Evolutionary conservation across 345 rosid genomes (phyloP), one percentile per base, ranked within the genome.

Genomic region (Populus pruinosa): DNA sequence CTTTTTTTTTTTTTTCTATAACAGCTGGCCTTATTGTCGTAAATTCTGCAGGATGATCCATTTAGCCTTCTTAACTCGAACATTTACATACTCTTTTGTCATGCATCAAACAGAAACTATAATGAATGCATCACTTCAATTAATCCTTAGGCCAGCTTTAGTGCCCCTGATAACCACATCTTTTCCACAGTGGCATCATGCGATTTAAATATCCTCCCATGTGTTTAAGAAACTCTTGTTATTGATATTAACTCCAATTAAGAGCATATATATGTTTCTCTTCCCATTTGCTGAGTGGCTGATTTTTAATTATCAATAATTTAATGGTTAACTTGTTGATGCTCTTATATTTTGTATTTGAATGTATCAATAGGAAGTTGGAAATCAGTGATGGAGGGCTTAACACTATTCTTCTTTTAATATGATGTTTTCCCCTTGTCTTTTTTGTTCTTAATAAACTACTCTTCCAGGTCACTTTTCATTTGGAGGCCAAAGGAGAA

Each of bases 401-500:
- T 2, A 10, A 4, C 44, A 10, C 44, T 9, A 12, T 2, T 41
- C 44, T 41, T 10, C 44, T 38, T 38, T 7, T 10, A 16, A 2
- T 16, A 2, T 47, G 16, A 17, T 33, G 23, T 33, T 31, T 23
- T 31, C 65, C 8, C 10, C 14, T 23, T 50, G 14, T 41, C 39
- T 53, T 67, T 14, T 38, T 17, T 67, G 41, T 13, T 71, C 67
- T 71, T 61, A 79, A 55, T 50, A 25, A 59, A 29, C 41, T 38
- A 27, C 64, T 78, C n/a, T 23, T 83, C 73, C 76, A 96, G 99
- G 88, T 96, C 98, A 64, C 86, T 96, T 61, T 92, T 92, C 83
- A 90, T 96, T 63, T 96, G 99, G 99, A 87, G 88, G 83, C 98
- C 97, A 10, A 88, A 87, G 81, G 91, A 85, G 79, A 85, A 83